phyloP scores from a whole-genome alignment of 768 basidiomycete species.

The Boletus rubroflammeus region DNA sequence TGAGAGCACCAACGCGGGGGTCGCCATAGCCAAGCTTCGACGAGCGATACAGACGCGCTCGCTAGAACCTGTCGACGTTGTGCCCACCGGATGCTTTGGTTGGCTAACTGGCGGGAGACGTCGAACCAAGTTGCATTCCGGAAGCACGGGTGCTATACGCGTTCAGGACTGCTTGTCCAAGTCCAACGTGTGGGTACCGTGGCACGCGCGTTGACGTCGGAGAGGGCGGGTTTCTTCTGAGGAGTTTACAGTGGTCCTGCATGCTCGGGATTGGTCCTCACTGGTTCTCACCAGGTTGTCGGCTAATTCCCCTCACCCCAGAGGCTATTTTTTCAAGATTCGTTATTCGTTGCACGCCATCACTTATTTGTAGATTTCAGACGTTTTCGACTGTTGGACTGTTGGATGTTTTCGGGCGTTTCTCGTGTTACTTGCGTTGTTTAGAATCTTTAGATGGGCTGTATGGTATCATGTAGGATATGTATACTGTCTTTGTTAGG shows the following conservation, averaged over 20 bases:
- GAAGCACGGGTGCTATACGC: background rate
- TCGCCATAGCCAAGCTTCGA: slow-evolving; percentile 9
- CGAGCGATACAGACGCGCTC: slow-evolving; percentile 21
- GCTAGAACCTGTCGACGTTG: slow-evolving; percentile 21
- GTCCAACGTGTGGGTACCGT: slow-evolving; percentile 17
- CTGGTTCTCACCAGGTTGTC: too few species aligned
- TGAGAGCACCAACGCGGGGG: background rate
- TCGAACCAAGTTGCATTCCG: background rate
- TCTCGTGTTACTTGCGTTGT: background rate
- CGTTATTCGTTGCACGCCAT: background rate
- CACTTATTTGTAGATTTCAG: background rate
- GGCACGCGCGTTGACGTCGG: background rate
- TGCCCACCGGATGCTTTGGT: slow-evolving; percentile 19
- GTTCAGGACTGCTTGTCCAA: slow-evolving; percentile 15
- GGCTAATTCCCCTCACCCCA: too few species aligned
- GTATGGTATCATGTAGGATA: background rate
- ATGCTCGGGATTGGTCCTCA: too few species aligned
- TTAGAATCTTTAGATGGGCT: background rate
- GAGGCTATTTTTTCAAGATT: background rate
- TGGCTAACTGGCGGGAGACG: slow-evolving; percentile 15
- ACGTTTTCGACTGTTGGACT: background rate
- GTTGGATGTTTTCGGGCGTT: background rate
- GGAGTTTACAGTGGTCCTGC: too few species aligned
- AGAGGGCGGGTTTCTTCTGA: background rate
- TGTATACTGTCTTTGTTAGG: background rate